These are phyloP conservation scores for Boletus huronensis DNA, from an alignment of 768 basidiomycete genomes.

Conservation along the genomic window DNA sequence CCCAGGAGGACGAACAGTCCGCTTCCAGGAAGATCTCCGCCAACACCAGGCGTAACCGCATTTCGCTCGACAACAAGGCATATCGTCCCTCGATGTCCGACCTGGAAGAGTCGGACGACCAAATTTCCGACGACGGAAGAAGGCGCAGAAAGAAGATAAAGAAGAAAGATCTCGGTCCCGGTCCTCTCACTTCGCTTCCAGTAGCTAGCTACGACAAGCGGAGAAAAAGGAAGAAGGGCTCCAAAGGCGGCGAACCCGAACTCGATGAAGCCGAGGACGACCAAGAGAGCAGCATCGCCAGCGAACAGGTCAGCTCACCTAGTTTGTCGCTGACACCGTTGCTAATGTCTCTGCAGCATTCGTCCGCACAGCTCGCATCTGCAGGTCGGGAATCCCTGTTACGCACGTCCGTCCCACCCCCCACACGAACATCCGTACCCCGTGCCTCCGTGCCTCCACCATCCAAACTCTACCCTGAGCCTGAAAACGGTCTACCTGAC, in stretches of 20 bases:
- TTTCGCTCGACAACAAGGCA: constrained; percentile 77
- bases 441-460: constrained; percentile 44
- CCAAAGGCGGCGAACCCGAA: constrained; percentile 40
- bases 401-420: constrained; percentile 38
- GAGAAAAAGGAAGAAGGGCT: constrained; percentile 48
- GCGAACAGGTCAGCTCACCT: constrained; percentile 40
- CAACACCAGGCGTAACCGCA: constrained; percentile 52
- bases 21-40: constrained; percentile 33
- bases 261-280: constrained; percentile 46
- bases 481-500: constrained; percentile 31
- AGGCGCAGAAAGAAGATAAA: constrained; percentile 49
- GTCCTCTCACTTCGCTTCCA: constrained; percentile 63
- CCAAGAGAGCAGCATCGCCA: constrained; percentile 35
- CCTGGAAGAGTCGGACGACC: constrained; percentile 62
- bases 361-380: constrained; percentile 31
- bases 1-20: constrained; percentile 23
- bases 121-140: constrained; percentile 50
- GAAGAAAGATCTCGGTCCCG: constrained; percentile 50
- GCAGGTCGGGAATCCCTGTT: constrained; percentile 33
- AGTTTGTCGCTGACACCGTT: constrained; percentile 15
- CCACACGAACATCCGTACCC: constrained; percentile 34
- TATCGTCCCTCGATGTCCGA: constrained; percentile 69
- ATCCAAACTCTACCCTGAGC: constrained; percentile 12
- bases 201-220: constrained; percentile 63
- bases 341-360: constrained; percentile 18